Percentiles rank a stretch among this genome's conserved stretches.
phyloP scores from a whole-genome alignment of 2,329 filamentous ascomycete genomes.

The Aspergillus sp. region DNA sequence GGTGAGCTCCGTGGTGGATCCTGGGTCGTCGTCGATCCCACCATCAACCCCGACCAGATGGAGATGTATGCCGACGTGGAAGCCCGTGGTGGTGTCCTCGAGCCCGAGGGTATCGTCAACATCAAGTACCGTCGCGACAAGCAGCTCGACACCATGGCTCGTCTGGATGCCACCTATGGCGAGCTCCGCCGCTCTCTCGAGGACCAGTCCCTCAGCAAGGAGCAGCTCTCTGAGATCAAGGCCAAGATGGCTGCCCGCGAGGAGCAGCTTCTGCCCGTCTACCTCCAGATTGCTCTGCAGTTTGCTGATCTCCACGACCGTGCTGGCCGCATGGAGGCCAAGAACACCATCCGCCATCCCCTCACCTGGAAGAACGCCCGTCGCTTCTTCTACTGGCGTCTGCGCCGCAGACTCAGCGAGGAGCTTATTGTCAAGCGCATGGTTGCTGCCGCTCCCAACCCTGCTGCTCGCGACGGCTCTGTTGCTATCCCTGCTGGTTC shows the following conservation, averaged over 20 bases:
- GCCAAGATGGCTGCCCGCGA: constrained; percentile 81
- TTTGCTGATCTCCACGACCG: constrained; percentile 98
- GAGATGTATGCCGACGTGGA: constrained; percentile 99
- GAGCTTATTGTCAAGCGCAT: constrained; percentile 96
- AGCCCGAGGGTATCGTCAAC: constrained; percentile 96
- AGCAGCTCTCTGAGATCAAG: constrained; percentile 78
- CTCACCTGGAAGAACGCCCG: constrained; percentile 86
- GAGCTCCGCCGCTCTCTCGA: constrained; percentile 77
- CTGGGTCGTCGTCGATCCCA: constrained; percentile 98
- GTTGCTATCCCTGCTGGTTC: constrained; percentile 46
- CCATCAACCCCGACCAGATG: constrained; percentile 95
- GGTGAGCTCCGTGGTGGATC: constrained; percentile 98
- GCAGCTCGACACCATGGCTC: constrained; percentile 96
- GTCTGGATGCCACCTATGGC: constrained; percentile 81
- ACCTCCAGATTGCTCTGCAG: constrained; percentile 91
- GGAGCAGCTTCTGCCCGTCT: constrained; percentile 86
- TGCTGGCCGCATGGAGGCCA: constrained; percentile 96
- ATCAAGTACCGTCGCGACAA: constrained; percentile 99
- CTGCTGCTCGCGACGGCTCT: constrained; percentile 37
- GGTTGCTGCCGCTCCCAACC: constrained; percentile 49
- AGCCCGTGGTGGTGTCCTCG: constrained; percentile 91
- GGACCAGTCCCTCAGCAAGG: constrained; percentile 67
- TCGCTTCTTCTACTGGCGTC: constrained; percentile 99
- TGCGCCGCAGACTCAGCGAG: constrained; percentile 93
- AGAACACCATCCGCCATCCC: constrained; percentile 83